A percentile compares a stretch with the other conserved stretches of the same genome.
Evolutionary conservation across 352 stramenopile genomes (phyloP).

Genomic region (Pythium pyrilobum): DNA sequence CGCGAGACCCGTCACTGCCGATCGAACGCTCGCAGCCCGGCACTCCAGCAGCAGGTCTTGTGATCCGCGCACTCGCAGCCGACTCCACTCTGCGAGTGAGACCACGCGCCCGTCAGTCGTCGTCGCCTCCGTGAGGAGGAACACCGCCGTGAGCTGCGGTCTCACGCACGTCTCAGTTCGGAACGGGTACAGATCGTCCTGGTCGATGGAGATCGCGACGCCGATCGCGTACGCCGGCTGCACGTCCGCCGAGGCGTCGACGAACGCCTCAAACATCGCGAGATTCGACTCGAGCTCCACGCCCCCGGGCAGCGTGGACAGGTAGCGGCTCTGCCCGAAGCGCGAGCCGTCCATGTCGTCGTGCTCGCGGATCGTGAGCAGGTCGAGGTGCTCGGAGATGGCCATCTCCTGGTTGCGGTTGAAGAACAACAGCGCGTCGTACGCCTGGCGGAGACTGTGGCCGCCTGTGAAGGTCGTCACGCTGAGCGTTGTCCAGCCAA

Average conservation of each 20-base stretch:
- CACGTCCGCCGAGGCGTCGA: neutral
- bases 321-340: constrained; percentile 3
- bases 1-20: no score
- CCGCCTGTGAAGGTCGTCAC: constrained; percentile 1
- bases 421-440: constrained; percentile 11
- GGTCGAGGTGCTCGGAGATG: constrained; percentile 12
- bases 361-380: constrained; percentile 14
- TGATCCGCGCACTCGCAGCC: no score
- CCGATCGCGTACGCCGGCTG: no score
- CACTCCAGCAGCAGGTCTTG: no score
- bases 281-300: constrained; percentile 9
- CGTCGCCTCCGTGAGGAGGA: no score
- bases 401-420: constrained; percentile 13
- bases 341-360: constrained; percentile 7
- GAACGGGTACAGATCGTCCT: no score
- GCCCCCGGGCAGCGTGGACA: neutral
- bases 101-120: no score
- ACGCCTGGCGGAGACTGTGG: constrained; percentile 9
- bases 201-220: no score
- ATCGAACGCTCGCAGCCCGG: no score
- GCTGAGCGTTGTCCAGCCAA: neutral
- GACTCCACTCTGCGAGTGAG: no score
- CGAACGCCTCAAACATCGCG: neutral
- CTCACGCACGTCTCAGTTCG: no score
- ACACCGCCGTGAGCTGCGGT: no score